These are phyloP conservation scores for Simmondsia chinensis DNA, from an alignment of 148 eudicot genomes.

Conservation along the genomic window DNA sequence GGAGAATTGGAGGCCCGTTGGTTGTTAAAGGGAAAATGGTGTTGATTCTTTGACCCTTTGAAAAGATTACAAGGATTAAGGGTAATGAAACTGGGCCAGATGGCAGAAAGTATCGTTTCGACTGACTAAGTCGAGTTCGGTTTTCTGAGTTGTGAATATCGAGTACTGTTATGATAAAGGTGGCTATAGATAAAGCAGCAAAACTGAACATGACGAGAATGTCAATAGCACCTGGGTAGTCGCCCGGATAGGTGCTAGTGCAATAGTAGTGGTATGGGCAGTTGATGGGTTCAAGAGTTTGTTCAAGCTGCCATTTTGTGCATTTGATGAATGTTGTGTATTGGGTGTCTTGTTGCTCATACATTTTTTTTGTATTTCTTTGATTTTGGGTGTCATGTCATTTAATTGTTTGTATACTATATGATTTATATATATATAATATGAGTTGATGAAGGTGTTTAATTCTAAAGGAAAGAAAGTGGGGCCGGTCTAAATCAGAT, in stretches of 20 bases:
- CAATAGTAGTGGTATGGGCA: constrained; percentile 61
- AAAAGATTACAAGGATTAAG: constrained; percentile 24
- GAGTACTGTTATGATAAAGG: constrained; percentile 10
- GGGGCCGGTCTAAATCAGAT: constrained; percentile 12
- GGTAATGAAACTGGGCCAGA: constrained; percentile 45
- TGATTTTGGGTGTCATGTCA: background rate
- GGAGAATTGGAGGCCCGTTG: constrained; percentile 37
- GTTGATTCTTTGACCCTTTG: constrained; percentile 39
- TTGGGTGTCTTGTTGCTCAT: constrained; percentile 17
- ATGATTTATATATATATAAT: constrained; percentile 7
- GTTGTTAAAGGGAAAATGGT: constrained; percentile 21
- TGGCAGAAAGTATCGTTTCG: constrained; percentile 32
- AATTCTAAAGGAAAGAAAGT: constrained; percentile 7
- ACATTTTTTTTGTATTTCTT: constrained; percentile 2
- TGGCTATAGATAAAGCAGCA: constrained; percentile 17
- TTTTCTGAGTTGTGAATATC: constrained; percentile 9
- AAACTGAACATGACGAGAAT: constrained; percentile 9
- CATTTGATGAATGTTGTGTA: constrained; percentile 42
- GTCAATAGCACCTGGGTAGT: constrained; percentile 27
- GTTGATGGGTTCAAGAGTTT: constrained; percentile 43
- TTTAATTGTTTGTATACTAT: background rate
- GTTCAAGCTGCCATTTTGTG: constrained; percentile 50
- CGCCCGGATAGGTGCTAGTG: constrained; percentile 30
- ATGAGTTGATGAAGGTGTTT: too few species aligned
- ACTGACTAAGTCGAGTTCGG: constrained; percentile 8